Base-by-base conservation (phyloP, 306 rosid species). In the Fragaria iinumae region DNA sequence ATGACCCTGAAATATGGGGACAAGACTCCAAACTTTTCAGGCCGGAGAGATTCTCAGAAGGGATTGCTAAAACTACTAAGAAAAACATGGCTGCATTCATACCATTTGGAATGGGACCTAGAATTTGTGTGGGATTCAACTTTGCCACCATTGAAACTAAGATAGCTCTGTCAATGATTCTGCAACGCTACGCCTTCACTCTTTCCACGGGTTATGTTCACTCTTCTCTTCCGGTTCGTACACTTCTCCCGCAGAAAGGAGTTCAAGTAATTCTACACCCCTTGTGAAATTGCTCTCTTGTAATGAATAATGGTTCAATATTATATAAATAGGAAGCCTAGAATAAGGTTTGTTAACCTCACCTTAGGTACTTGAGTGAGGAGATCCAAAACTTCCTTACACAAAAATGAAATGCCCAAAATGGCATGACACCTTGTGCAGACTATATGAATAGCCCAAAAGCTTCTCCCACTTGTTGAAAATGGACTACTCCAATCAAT, bases 371-470 rank as follows among this genome's bases (percentile, higher is more conserved):
- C 17, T 49, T 49, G 55, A 49, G 55, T 49, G 20, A 48, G 4
- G 29, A 29, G 29, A 2, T 29, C 29, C 29, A 29, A 29, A 29
- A 29, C 29, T 29, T 29, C 29, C 1, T 29, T 36, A 36, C 4
- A 36, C 39, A 29, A 36, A 36, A 36, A 56, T 10, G 0, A 56
- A 56, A 21, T 73, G 29, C 76, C 43, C 50, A 21, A 11, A 45
- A 48, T 60, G 75, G 72, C 86, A 85, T 84, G 91, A 77, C 75
- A 71, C 66, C 83, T 84, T 84, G 84, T 91, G 79, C 83, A 77
- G 73, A 68, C 55, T 41, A 69, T 80, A 88, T 52, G 68, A 72
- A 77, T 10, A 73, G 53, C 12, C 50, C 63, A 48, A 60, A 48
- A 18, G 8, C 55, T 56, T 45, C 67, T 9, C 75, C 23, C 56